A percentile compares a stretch with the other conserved stretches of the same genome.
Conservation (phyloP, 1,284 basidiomycete species). For the Naganishia sp. region DNA sequence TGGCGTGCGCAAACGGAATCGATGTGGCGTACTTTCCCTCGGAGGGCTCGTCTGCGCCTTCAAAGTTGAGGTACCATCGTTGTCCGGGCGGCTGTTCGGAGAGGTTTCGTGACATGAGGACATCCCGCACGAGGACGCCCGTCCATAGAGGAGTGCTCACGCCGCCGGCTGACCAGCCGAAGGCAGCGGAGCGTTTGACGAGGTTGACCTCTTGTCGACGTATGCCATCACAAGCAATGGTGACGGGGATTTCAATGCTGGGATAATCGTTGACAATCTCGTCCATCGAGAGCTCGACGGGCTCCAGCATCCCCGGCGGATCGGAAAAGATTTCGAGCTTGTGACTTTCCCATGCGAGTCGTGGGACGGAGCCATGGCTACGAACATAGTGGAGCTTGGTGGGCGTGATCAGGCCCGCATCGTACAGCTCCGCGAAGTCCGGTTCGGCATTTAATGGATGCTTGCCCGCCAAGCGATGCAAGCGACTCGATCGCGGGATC, state of each 20-base stretch:
- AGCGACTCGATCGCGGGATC: constrained; percentile 33
- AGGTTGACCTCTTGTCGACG: constrained; percentile 37
- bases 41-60: constrained; percentile 35
- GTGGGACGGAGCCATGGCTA: constrained; percentile 36
- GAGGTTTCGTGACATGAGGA: constrained; percentile 29
- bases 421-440: constrained; percentile 31
- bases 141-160: constrained; percentile 34
- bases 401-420: constrained; percentile 36
- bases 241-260: constrained; percentile 33
- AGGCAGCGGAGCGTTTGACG: constrained; percentile 34
- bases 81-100: constrained; percentile 17
- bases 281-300: constrained; percentile 31
- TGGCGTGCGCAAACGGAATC: constrained; percentile 34
- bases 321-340: constrained; percentile 33
- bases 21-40: constrained; percentile 37
- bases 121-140: constrained; percentile 34
- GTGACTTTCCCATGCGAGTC: constrained; percentile 34
- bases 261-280: constrained; percentile 29
- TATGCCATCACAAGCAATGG: constrained; percentile 36
- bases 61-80: constrained; percentile 33
- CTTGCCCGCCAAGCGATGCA: constrained; percentile 34
- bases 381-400: constrained; percentile 36
- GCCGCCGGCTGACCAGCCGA: constrained; percentile 34
- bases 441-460: constrained; percentile 37
- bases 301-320: constrained; percentile 30